Percentiles rank a stretch among this genome's conserved stretches.
phyloP scores from a whole-genome alignment of 768 basidiomycete species.

The Russula sp. region DNA sequence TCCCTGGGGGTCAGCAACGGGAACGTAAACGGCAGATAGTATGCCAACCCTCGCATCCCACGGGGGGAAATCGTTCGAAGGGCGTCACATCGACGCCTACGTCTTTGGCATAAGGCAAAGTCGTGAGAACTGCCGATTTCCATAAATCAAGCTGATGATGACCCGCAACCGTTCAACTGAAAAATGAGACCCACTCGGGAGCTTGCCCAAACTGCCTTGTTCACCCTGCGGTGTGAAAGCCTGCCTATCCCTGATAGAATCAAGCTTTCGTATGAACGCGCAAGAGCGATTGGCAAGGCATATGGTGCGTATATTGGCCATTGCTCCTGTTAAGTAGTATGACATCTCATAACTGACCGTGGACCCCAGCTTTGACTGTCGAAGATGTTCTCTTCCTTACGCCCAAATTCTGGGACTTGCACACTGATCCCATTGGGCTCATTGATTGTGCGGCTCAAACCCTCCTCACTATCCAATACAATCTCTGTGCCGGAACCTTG shows the following conservation, averaged over 20 bases:
- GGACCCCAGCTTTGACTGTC: constrained; percentile 26
- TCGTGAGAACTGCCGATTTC: no score
- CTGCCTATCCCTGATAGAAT: neutral
- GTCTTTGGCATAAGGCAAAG: no score
- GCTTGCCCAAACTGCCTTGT: constrained; percentile 18
- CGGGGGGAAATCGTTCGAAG: no score
- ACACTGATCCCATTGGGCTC: constrained; percentile 31
- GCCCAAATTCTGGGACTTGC: constrained; percentile 36
- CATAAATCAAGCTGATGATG: no score
- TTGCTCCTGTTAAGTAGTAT: no score
- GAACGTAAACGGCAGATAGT: no score
- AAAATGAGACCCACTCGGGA: constrained; percentile 20
- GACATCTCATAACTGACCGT: neutral
- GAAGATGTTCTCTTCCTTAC: constrained; percentile 32
- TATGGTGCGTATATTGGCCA: constrained; percentile 22
- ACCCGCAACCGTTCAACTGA: no score
- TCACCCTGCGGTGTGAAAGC: neutral
- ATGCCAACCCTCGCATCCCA: no score
- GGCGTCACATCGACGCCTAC: no score
- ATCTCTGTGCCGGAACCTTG: constrained; percentile 36
- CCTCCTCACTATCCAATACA: constrained; percentile 36
- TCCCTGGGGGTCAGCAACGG: no score
- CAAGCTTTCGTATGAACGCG: constrained; percentile 13
- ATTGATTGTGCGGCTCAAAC: constrained; percentile 32
- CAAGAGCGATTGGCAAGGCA: constrained; percentile 10